A percentile compares a stretch with the other conserved stretches of the same genome.
phyloP scores from a whole-genome alignment of 306 rosid species.

The Vigna radiata region DNA sequence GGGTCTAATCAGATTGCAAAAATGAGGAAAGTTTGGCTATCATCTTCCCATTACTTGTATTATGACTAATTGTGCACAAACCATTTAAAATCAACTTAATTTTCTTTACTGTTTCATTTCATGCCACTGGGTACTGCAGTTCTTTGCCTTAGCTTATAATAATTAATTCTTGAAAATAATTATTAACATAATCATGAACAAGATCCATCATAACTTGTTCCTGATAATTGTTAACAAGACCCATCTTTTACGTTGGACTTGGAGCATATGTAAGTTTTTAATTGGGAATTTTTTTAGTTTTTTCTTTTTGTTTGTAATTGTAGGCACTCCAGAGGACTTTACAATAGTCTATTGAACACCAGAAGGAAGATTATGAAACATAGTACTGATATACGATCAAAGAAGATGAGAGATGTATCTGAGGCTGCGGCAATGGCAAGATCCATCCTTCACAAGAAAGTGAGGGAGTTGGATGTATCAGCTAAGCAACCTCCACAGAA shows the following conservation, averaged over 20 bases:
- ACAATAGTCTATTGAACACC: conserved; percentile 64
- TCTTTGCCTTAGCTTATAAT: conserved; percentile 1
- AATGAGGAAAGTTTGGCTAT: conserved; percentile 2
- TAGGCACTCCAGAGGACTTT: conserved; percentile 76
- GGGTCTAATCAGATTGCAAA: background rate
- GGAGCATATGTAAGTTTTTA: conserved; percentile 34
- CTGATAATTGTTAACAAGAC: conserved; percentile 23
- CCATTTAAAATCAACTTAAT: background rate
- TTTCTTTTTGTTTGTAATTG: conserved; percentile 42
- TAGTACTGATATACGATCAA: conserved; percentile 52
- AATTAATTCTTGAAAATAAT: conserved; percentile 20
- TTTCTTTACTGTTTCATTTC: conserved; percentile 11
- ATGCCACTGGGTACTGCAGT: background rate
- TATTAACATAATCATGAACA: conserved; percentile 18
- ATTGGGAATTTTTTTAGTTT: conserved; percentile 2
- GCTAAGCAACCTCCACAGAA: conserved; percentile 51
- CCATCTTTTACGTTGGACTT: conserved; percentile 16
- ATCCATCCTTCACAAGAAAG: conserved; percentile 77
- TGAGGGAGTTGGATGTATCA: conserved; percentile 62
- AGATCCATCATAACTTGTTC: conserved; percentile 28
- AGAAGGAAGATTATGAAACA: conserved; percentile 70
- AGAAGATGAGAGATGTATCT: conserved; percentile 70
- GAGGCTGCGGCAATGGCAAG: conserved; percentile 81
- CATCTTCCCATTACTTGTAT: background rate
- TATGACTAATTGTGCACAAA: background rate